Base-by-base conservation (phyloP, 2,329 filamentous ascomycete species). In the Clonostachys solani region DNA sequence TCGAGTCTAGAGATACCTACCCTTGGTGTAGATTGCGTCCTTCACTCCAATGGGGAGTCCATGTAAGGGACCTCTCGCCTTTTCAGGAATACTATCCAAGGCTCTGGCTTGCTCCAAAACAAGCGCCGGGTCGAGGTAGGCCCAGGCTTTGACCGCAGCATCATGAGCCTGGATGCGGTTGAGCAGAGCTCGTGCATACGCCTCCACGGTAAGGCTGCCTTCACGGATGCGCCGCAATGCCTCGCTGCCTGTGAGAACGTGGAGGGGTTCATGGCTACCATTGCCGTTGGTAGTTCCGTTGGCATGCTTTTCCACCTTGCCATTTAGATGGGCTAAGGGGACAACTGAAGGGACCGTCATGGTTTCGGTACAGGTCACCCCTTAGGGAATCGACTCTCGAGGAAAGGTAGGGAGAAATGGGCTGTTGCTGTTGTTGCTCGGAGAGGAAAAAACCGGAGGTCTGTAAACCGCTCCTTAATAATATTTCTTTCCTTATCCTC, bases 21-120 rank as follows among this genome's bases (percentile, higher is more conserved):
- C 72, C 57, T 76, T 77, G 1, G 73, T 81, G 56, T 67, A 71
- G 51, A 81, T 77, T 6, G 82, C 68, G 64, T 83, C 80, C 54
- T 83, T 83, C 4, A 83, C 67, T 1, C 66, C 79, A 10, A 83
- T 62, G 1, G 75, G 36, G 49, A 53, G 12, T 16, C 49, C 49
- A 29, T 50, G 49, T 9, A 50, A 44, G 8, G 49, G 49, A 2
- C 47, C 49, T 38, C 49, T n/a, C 43, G 48, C 33, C n/a, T 46
- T 35, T 13, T 17, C n/a, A 4, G 49, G 49, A 6, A 47, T 12
- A 16, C 43, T 37, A 53, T 83, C 79, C 1, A 83, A 67, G 15
- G 59, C 58, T 38, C 60, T 64, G 1, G 80, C 79, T 45, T 74
- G 69, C 16, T 62, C 53, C 3, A 81, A 60, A 3, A 81, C 71